Conservation (phyloP, 805 yeast species). For the Schizosaccharomyces osmophilus region DNA sequence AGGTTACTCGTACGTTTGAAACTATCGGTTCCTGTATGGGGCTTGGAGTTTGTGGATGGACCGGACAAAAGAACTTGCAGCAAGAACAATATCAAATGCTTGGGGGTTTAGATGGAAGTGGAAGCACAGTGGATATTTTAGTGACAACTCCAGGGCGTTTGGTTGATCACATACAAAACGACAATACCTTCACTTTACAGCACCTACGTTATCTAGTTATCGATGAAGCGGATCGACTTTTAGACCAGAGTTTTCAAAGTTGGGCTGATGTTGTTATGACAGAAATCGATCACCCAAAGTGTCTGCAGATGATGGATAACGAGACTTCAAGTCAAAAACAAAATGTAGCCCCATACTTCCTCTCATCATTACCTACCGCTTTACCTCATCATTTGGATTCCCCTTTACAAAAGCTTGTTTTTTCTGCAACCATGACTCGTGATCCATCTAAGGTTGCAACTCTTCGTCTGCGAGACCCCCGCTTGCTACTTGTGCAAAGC, state of each 20-base stretch:
- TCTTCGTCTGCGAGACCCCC: conserved; percentile 45
- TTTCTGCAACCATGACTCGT: conserved; percentile 83
- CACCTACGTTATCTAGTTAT: conserved; percentile 62
- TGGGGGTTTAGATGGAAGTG: conserved; percentile 9
- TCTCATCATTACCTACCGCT: background rate
- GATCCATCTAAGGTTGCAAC: conserved; percentile 69
- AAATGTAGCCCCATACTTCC: background rate
- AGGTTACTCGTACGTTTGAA: conserved; percentile 45
- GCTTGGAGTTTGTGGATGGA: conserved; percentile 39
- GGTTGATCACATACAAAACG: conserved; percentile 79
- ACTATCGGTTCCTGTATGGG: conserved; percentile 41
- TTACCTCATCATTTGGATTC: conserved; percentile 12
- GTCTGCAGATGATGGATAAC: background rate
- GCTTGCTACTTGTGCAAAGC: conserved; percentile 48
- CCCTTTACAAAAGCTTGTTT: conserved; percentile 35
- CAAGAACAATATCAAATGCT: conserved; percentile 19
- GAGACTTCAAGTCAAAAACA: background rate
- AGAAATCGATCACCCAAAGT: conserved; percentile 6
- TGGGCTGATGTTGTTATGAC: conserved; percentile 39
- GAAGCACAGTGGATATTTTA: conserved; percentile 14
- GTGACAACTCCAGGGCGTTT: conserved; percentile 27
- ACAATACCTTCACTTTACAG: conserved; percentile 67
- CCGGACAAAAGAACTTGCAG: conserved; percentile 71
- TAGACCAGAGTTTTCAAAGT: conserved; percentile 78
- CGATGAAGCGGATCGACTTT: conserved; percentile 92